phyloP scores from a whole-genome alignment of 2,329 filamentous ascomycete species.

The Clathrospora elynae region DNA sequence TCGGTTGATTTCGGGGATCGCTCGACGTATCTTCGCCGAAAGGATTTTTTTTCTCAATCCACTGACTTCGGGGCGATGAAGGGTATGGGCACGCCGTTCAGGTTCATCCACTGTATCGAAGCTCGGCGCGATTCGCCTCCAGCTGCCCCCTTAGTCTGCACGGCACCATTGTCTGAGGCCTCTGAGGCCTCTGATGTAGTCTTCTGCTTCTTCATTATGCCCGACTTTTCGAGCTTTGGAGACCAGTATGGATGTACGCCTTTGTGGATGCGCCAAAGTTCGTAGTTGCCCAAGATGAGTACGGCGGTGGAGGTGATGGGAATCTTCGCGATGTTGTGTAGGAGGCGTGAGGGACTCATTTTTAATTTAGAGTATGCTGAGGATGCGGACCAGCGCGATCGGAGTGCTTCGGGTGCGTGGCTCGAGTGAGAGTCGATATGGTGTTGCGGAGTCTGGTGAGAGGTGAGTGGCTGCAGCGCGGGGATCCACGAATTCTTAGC shows the following conservation, averaged over 20 bases:
- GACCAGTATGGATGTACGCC: constrained; percentile 38
- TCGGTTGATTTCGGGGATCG: no score
- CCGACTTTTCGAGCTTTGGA: constrained; percentile 27
- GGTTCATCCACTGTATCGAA: constrained; percentile 30
- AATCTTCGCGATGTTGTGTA: constrained; percentile 17
- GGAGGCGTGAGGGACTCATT: constrained; percentile 23
- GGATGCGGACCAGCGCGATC: constrained; percentile 5
- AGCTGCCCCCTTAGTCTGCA: constrained; percentile 4
- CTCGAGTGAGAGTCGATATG: constrained; percentile 7
- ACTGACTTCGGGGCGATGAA: constrained; percentile 6
- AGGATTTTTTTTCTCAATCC: background rate
- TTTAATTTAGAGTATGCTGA: background rate
- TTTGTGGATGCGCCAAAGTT: constrained; percentile 33
- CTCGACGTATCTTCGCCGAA: background rate
- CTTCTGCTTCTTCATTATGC: constrained; percentile 19
- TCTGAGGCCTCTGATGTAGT: constrained; percentile 9
- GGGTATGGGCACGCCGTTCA: constrained; percentile 41
- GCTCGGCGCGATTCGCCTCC: constrained; percentile 11
- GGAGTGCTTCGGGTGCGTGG: constrained; percentile 3
- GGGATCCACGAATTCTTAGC: constrained; percentile 17
- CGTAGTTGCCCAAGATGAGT: constrained; percentile 31
- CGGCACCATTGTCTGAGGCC: constrained; percentile 7
- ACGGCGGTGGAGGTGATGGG: constrained; percentile 23
- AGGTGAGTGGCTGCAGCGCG: constrained; percentile 28
- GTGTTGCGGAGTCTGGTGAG: constrained; percentile 25